These are phyloP conservation scores for Cladorrhinum sp. DNA, from an alignment of 2,329 filamentous ascomycete species.

Conservation along the genomic window DNA sequence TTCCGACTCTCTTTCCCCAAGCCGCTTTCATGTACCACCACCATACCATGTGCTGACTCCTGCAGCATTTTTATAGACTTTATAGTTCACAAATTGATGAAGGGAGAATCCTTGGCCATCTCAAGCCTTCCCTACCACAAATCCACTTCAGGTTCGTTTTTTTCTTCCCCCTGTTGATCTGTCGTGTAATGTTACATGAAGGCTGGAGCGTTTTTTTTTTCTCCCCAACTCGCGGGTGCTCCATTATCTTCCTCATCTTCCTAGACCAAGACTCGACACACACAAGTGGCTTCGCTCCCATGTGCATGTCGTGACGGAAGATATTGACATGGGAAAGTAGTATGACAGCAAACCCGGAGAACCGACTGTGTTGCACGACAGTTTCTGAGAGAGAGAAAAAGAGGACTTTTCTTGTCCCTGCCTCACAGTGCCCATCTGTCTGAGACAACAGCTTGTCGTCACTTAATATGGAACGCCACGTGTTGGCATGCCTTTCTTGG, in stretches of 20 bases:
- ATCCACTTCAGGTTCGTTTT: background rate
- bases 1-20: no score
- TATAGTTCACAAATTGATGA: background rate
- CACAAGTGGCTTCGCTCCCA: background rate
- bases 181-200: constrained; percentile 8
- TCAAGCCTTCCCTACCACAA: background rate
- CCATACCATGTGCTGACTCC: constrained; percentile 5
- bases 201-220: background rate
- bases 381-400: no score
- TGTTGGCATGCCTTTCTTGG: constrained; percentile 2
- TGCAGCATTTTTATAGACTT: background rate
- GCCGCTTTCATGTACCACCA: background rate
- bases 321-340: no score
- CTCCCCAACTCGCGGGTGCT: background rate
- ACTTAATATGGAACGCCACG: constrained; percentile 1
- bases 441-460: background rate
- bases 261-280: no score
- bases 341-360: no score
- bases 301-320: background rate
- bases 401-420: background rate
- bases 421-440: background rate
- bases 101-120: background rate
- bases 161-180: background rate
- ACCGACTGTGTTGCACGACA: no score
- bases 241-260: background rate